Evolutionary conservation across 2,329 filamentous ascomycete genomes (phyloP).

Genomic region (Alternaria atra): DNA sequence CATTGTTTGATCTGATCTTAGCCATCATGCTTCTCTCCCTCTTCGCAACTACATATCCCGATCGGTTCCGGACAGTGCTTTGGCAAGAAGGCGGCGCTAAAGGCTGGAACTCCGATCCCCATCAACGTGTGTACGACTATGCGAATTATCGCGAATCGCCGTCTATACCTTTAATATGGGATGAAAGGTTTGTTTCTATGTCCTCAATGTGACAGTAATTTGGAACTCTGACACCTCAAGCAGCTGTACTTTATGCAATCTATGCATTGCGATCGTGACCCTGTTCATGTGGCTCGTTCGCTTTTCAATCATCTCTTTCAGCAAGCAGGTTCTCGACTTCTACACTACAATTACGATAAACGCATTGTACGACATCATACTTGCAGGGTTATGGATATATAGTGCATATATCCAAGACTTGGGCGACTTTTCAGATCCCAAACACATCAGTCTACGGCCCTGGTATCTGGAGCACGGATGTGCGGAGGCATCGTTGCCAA

Average conservation of each 20-base stretch:
- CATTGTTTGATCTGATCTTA: constrained; percentile 15
- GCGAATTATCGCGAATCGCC: constrained; percentile 28
- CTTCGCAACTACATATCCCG: constrained; percentile 19
- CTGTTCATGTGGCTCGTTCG: constrained; percentile 23
- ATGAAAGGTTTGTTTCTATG: constrained; percentile 18
- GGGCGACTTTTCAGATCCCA: constrained; percentile 24
- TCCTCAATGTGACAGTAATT: not conserved
- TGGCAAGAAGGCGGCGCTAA: constrained; percentile 24
- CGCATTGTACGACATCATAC: constrained; percentile 26
- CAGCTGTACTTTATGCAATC: constrained; percentile 21
- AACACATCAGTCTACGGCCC: constrained; percentile 22
- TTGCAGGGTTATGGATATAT: constrained; percentile 27
- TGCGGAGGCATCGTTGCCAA: constrained; percentile 6
- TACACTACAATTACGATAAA: constrained; percentile 18
- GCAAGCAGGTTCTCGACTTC: constrained; percentile 13
- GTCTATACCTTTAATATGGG: constrained; percentile 29
- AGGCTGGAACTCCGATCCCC: constrained; percentile 31
- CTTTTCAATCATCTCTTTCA: constrained; percentile 17
- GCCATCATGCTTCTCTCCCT: constrained; percentile 16
- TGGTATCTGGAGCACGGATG: constrained; percentile 31
- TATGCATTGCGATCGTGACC: constrained; percentile 20
- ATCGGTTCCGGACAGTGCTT: constrained; percentile 14
- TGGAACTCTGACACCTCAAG: not conserved
- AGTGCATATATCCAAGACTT: constrained; percentile 19
- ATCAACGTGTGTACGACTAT: constrained; percentile 24